These are phyloP conservation scores for Tylopilus sp. DNA, from an alignment of 768 basidiomycete genomes.

Conservation along the genomic window DNA sequence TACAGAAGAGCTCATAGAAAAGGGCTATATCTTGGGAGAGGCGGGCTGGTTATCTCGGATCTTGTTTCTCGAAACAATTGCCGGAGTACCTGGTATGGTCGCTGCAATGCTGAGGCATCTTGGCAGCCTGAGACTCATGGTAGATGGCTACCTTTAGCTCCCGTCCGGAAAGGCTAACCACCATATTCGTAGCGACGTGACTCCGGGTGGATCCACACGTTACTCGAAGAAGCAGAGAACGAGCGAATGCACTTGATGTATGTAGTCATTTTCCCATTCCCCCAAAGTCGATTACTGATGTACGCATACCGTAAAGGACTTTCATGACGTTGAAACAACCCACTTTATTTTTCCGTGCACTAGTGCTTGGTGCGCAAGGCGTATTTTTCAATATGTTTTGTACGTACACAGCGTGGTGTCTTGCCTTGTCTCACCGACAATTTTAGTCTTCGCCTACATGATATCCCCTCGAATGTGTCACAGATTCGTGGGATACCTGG, in stretches of 20 bases:
- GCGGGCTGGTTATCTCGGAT: conserved; percentile 72
- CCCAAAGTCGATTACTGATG: conserved; percentile 10
- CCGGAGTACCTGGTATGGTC: conserved; percentile 97
- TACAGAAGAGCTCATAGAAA: conserved; percentile 67
- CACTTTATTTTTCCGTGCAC: conserved; percentile 70
- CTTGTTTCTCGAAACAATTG: conserved; percentile 81
- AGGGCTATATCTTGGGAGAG: conserved; percentile 71
- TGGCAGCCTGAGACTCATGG: conserved; percentile 84
- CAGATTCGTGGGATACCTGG: conserved; percentile 88
- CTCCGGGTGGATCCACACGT: conserved; percentile 85
- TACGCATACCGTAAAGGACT: conserved; percentile 52
- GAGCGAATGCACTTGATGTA: conserved; percentile 95
- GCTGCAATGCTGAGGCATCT: conserved; percentile 86
- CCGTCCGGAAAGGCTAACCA: conserved; percentile 7
- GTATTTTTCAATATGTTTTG: conserved; percentile 89
- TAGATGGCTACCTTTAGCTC: conserved; percentile 31
- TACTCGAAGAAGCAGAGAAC: conserved; percentile 93
- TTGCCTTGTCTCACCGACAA: conserved; percentile 13
- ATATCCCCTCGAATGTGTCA: conserved; percentile 74
- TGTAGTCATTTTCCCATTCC: conserved; percentile 2
- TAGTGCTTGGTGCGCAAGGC: conserved; percentile 90
- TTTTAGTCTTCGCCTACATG: conserved; percentile 70
- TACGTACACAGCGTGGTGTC: conserved; percentile 35
- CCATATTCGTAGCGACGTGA: conserved; percentile 42
- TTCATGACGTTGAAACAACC: conserved; percentile 93